Percentiles rank a stretch among this genome's conserved stretches.
Conservation (phyloP, 192 early-diverging fungal genomes). For the Umbelopsis sp. region DNA sequence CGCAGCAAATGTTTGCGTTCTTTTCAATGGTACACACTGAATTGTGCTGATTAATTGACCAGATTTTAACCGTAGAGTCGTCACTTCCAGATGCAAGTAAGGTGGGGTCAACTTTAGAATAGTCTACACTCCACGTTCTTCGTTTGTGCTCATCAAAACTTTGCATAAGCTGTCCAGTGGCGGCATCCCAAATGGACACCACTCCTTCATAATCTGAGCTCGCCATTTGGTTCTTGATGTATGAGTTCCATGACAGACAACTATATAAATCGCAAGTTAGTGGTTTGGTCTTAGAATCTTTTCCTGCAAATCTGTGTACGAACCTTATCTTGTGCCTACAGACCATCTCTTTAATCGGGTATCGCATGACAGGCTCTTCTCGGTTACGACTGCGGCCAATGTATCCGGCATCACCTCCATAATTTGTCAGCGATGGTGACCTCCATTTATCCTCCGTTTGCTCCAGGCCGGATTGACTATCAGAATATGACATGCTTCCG, state of each 20-base stretch:
- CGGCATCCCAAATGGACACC: constrained; percentile 87
- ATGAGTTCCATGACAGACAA: constrained; percentile 89
- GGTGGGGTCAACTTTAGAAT: constrained; percentile 74
- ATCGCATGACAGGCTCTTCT: constrained; percentile 62
- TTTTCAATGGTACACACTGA: constrained; percentile 83
- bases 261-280: constrained; percentile 46
- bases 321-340: constrained; percentile 88
- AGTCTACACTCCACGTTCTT: constrained; percentile 93
- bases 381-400: constrained; percentile 26
- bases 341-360: constrained; percentile 78
- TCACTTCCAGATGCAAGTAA: constrained; percentile 89
- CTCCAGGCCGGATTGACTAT: background rate
- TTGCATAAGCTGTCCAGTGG: constrained; percentile 61
- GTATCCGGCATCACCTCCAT: constrained; percentile 16
- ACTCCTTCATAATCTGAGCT: constrained; percentile 93
- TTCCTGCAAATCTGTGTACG: background rate
- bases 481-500: background rate
- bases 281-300: background rate
- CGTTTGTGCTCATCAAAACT: constrained; percentile 90
- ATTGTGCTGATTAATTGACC: constrained; percentile 73
- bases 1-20: constrained; percentile 91
- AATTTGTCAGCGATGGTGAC: background rate
- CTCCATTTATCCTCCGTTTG: constrained; percentile 19
- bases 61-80: constrained; percentile 87
- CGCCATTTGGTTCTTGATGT: constrained; percentile 83